Percentiles rank a stretch among this genome's conserved stretches.
Evolutionary conservation across 495 filamentous ascomycete species (phyloP).

Genomic region (Penicillium chermesinum): DNA sequence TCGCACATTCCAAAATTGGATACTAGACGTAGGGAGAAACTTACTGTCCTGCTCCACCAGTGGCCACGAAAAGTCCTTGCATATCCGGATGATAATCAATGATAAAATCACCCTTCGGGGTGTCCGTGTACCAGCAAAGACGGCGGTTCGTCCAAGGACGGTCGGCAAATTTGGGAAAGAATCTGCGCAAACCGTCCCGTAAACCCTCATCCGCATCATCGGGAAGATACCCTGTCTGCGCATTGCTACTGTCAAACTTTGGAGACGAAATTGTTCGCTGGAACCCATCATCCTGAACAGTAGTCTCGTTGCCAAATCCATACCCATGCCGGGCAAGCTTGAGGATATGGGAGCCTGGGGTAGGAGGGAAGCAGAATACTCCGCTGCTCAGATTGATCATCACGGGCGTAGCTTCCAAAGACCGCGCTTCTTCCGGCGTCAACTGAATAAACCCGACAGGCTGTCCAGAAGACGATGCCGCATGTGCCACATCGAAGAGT

Average conservation of each 20-base stretch:
- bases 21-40: slow-evolving; percentile 1
- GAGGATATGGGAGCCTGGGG: slow-evolving; percentile 43
- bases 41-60: slow-evolving; percentile 69
- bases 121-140: slow-evolving; percentile 51
- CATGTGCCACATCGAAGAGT: slow-evolving; percentile 41
- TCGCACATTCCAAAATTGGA: background rate
- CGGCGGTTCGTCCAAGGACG: slow-evolving; percentile 51
- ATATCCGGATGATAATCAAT: slow-evolving; percentile 63
- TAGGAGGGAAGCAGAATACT: slow-evolving; percentile 69
- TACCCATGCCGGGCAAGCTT: slow-evolving; percentile 75
- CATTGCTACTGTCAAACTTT: slow-evolving; percentile 28
- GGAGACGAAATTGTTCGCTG: slow-evolving; percentile 22
- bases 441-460: slow-evolving; percentile 64
- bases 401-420: slow-evolving; percentile 56
- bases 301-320: slow-evolving; percentile 50
- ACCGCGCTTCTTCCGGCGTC: slow-evolving; percentile 54
- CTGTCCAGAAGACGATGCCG: slow-evolving; percentile 50
- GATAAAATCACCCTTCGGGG: slow-evolving; percentile 67
- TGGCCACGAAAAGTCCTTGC: slow-evolving; percentile 63
- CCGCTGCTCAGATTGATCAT: slow-evolving; percentile 68
- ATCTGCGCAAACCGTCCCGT: slow-evolving; percentile 50
- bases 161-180: slow-evolving; percentile 54
- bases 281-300: slow-evolving; percentile 26
- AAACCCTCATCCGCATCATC: slow-evolving; percentile 53
- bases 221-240: slow-evolving; percentile 37